Percentiles rank a stretch among this genome's conserved stretches.
These are phyloP conservation scores for Tolypocladium paradoxum DNA, from an alignment of 2,329 filamentous ascomycete genomes.

Conservation along the genomic window DNA sequence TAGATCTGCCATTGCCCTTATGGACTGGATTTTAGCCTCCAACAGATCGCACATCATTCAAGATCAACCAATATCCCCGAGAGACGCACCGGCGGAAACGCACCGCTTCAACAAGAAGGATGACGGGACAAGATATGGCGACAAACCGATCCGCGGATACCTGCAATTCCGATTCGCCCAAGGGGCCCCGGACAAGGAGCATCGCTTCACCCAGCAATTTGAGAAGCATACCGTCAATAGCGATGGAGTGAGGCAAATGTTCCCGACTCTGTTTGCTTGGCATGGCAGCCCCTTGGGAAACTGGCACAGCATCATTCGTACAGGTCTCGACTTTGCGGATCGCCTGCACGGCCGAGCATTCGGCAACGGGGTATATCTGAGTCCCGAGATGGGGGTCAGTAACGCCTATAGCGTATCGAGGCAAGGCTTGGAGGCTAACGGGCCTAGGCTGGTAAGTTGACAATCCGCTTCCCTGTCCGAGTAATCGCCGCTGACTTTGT, in stretches of 20 bases:
- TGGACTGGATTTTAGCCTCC: conserved; percentile 84
- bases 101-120: too few relatives aligned
- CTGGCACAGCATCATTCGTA: conserved; percentile 84
- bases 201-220: conserved; percentile 58
- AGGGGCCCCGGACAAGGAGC: conserved; percentile 79
- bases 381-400: conserved; percentile 26
- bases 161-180: conserved; percentile 82
- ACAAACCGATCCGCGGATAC: conserved; percentile 30
- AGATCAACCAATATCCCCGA: conserved; percentile 26
- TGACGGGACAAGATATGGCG: not conserved
- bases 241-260: conserved; percentile 19
- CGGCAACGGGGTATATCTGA: conserved; percentile 78
- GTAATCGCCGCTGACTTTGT: too few relatives aligned
- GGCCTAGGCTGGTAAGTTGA: too few relatives aligned
- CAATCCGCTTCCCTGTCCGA: too few relatives aligned
- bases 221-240: conserved; percentile 22
- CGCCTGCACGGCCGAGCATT: conserved; percentile 54
- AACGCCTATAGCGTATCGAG: not conserved
- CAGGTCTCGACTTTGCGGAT: conserved; percentile 64
- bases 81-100: too few relatives aligned
- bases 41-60: conserved; percentile 81
- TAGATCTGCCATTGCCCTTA: conserved; percentile 52
- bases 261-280: conserved; percentile 74
- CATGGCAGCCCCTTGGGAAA: conserved; percentile 69
- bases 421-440: too few relatives aligned